Evolutionary conservation across 306 rosid genomes (phyloP), one percentile per base, ranked within the genome.

Genomic region (Castanopsis chinensis): DNA sequence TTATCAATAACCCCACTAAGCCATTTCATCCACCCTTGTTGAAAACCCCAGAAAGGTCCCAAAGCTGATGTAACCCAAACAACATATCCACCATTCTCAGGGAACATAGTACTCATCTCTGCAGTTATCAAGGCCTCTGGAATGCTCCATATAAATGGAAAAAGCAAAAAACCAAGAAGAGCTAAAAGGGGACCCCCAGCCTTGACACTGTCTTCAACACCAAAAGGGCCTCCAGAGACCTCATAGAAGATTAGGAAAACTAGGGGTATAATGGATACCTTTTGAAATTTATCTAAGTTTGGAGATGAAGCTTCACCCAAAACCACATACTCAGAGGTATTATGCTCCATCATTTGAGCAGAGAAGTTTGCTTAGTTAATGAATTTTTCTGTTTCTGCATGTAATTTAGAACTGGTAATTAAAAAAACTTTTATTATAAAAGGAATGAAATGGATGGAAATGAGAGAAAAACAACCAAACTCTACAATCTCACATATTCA

Each of bases 171-270:
- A 10, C 94, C 92, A 52, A 84, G 35, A 64, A 88, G 87, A 19
- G 92, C 82, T 74, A 90, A 76, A 3, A 89, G 83, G 27, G 96
- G 93, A 72, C 89, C 93, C 3, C 87, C 93, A 74, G 93, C 91
- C 56, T 83, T 77, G 15, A 91, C 96, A 65, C 88, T 80, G 57
- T 89, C 90, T 68, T 91, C 91, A 9, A 89, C 82, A 5, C 96
- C 93, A 78, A 91, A 91, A 7, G 93, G 91, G 19, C 93, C 96
- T 41, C 96, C 93, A 2, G 93, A 87, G 27, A 91, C 93, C 90
- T 84, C 91, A 52, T 87, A 89, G 67, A 91, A 91, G 83, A 90
- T 90, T 49, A 91, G 72, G 81, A 89, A 87, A 11, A 85, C 80
- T 18, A 91, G 81, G 19, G 89, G 89, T 43, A 81, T 19, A 6